These are phyloP conservation scores for Anthracocystis walkeri DNA, from an alignment of 1,284 basidiomycete genomes.

Conservation along the genomic window DNA sequence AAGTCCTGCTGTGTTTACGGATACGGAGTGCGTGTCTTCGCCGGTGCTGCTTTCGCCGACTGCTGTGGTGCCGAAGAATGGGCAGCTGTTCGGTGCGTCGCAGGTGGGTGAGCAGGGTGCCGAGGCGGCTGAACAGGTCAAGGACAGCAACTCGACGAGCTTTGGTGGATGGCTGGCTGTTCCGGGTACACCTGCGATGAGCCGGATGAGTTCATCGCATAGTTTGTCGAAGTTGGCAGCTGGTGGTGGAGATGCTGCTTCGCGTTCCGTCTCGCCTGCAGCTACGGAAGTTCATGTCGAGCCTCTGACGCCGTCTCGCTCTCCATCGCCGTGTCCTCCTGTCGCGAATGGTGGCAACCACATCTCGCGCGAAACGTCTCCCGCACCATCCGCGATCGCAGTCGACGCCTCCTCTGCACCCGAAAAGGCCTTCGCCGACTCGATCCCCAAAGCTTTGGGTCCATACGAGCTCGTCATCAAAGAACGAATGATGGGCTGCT, in stretches of 20 bases:
- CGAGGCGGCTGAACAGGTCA: background rate
- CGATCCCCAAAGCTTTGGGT: constrained; percentile 52
- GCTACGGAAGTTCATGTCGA: constrained; percentile 31
- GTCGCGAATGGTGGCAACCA: background rate
- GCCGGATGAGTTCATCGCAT: constrained; percentile 38
- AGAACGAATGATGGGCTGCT: constrained; percentile 88
- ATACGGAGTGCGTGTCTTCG: constrained; percentile 28
- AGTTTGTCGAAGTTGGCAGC: constrained; percentile 30
- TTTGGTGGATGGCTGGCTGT: constrained; percentile 26
- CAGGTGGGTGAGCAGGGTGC: background rate
- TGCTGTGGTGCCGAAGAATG: constrained; percentile 9
- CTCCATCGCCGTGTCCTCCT: constrained; percentile 28
- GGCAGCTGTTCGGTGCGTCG: constrained; percentile 2
- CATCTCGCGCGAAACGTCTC: constrained; percentile 12
- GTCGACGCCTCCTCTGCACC: background rate
- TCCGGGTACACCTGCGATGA: constrained; percentile 26
- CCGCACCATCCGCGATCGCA: constrained; percentile 5
- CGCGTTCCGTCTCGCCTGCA: constrained; percentile 28
- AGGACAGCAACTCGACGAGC: constrained; percentile 17
- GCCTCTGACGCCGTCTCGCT: constrained; percentile 37
- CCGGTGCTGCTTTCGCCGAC: constrained; percentile 40
- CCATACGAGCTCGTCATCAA: constrained; percentile 85
- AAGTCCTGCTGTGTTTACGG: constrained; percentile 30
- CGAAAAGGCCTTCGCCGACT: constrained; percentile 35
- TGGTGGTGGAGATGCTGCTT: constrained; percentile 6